A percentile compares a stretch with the other conserved stretches of the same genome.
Conservation (phyloP, 2,329 filamentous ascomycete genomes). For the Paecilomyces dactylethromorphus region DNA sequence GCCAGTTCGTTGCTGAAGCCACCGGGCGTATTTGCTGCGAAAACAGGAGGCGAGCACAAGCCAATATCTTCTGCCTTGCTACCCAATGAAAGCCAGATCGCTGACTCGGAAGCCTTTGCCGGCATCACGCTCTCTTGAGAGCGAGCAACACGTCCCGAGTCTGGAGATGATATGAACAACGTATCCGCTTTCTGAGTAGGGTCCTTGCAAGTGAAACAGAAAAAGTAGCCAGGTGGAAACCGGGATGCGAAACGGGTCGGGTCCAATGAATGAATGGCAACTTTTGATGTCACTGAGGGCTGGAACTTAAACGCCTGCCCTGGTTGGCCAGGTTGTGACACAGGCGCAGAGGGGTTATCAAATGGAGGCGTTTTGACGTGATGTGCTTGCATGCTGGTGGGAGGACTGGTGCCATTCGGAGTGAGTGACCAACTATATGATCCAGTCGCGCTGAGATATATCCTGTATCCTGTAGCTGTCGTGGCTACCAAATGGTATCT, state of each 20-base stretch:
- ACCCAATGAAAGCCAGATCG: conserved; percentile 69
- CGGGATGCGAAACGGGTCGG: conserved; percentile 38
- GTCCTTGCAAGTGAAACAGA: conserved; percentile 70
- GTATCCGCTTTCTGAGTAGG: conserved; percentile 54
- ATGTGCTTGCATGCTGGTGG: conserved; percentile 95
- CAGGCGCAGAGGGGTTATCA: conserved; percentile 20
- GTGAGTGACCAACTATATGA: conserved; percentile 52
- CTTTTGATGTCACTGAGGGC: conserved; percentile 41
- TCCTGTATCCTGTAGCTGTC: conserved; percentile 80
- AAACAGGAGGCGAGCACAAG: conserved; percentile 65
- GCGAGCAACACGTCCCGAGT: conserved; percentile 73
- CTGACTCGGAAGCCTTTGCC: conserved; percentile 68
- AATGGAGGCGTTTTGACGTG: conserved; percentile 88
- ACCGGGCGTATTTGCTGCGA: conserved; percentile 58
- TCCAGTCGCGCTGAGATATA: conserved; percentile 86
- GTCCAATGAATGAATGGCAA: conserved; percentile 39
- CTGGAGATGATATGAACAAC: conserved; percentile 80
- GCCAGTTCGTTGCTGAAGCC: conserved; percentile 95
- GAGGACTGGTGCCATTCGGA: conserved; percentile 58
- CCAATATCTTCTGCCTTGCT: conserved; percentile 73
- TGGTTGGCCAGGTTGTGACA: conserved; percentile 16
- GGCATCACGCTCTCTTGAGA: conserved; percentile 45
- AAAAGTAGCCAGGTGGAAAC: conserved; percentile 84
- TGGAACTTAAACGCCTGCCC: conserved; percentile 19
- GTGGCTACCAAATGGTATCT: conserved; percentile 85